These are phyloP conservation scores for Nemophila menziesii DNA, from an alignment of 257 asterid species.

Conservation along the genomic window DNA sequence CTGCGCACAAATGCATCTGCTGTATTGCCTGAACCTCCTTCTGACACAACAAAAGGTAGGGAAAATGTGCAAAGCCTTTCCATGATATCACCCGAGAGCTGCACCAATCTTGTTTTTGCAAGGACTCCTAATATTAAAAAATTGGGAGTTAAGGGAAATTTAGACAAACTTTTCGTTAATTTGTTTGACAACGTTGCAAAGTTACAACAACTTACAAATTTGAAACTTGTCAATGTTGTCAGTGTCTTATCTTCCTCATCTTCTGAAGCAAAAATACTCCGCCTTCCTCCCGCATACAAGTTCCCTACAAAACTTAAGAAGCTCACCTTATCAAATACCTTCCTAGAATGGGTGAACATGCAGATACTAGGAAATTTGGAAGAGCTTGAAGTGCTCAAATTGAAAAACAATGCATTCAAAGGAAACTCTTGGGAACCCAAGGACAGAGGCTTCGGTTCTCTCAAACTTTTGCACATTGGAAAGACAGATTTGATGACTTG, in stretches of 20 bases:
- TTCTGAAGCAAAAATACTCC: background rate
- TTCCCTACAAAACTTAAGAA: constrained; percentile 10
- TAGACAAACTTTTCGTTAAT: constrained; percentile 1
- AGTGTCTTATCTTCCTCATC: no score
- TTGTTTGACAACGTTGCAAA: background rate
- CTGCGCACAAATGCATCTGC: no score
- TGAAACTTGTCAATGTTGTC: constrained; percentile 17
- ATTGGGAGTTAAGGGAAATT: constrained; percentile 15
- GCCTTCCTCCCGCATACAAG: constrained; percentile 8
- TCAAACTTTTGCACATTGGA: constrained; percentile 11
- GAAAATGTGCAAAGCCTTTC: no score
- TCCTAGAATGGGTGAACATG: constrained; percentile 19
- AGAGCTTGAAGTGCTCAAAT: constrained; percentile 16
- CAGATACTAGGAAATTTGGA: constrained; percentile 15
- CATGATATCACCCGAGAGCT: constrained; percentile 15
- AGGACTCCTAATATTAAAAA: no score
- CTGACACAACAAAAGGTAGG: no score
- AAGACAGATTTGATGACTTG: no score
- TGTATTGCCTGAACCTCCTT: no score
- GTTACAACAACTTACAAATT: constrained; percentile 9
- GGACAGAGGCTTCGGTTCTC: constrained; percentile 10
- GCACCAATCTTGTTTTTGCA: constrained; percentile 7
- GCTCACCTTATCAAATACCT: constrained; percentile 13
- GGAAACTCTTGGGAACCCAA: constrained; percentile 17
- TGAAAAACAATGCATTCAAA: constrained; percentile 20